Conservation (phyloP, 1,284 basidiomycete genomes). For the Moesziomyces aphidis region DNA sequence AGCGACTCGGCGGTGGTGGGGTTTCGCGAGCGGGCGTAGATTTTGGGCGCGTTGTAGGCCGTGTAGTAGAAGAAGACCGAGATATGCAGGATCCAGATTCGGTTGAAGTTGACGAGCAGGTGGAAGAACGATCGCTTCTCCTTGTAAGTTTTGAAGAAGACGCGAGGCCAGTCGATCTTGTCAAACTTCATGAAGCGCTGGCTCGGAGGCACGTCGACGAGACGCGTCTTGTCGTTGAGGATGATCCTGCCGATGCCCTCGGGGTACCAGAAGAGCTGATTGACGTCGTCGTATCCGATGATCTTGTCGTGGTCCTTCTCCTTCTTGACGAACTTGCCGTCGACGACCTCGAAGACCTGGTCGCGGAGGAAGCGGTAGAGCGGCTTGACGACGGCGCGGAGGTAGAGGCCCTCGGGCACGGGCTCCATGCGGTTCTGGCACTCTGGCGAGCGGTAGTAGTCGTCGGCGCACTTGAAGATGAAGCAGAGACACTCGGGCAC, state of each 20-base stretch:
- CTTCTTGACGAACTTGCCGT: slow-evolving; percentile 89
- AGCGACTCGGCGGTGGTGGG: slow-evolving; percentile 58
- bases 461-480: slow-evolving; percentile 99
- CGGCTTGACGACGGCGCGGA: slow-evolving; percentile 90
- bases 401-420: slow-evolving; percentile 93
- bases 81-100: slow-evolving; percentile 68
- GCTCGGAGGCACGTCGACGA: slow-evolving; percentile 69
- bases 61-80: slow-evolving; percentile 68
- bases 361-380: slow-evolving; percentile 98
- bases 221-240: slow-evolving; percentile 82
- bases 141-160: slow-evolving; percentile 68
- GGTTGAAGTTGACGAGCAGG: slow-evolving; percentile 68
- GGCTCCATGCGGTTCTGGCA: slow-evolving; percentile 94
- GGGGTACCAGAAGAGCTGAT: slow-evolving; percentile 99
- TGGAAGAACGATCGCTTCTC: slow-evolving; percentile 67
- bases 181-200: slow-evolving; percentile 69
- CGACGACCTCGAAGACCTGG: slow-evolving; percentile 96
- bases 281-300: slow-evolving; percentile 99
- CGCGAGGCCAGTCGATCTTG: slow-evolving; percentile 67
- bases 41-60: slow-evolving; percentile 83
- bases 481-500: slow-evolving; percentile 97
- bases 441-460: slow-evolving; percentile 99
- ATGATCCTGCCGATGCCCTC: slow-evolving; percentile 95
- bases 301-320: slow-evolving; percentile 94
- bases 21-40: slow-evolving; percentile 76